Evolutionary conservation across 345 rosid genomes (phyloP), one percentile per base, ranked within the genome.

Genomic region (Lenwebbia sp.): DNA sequence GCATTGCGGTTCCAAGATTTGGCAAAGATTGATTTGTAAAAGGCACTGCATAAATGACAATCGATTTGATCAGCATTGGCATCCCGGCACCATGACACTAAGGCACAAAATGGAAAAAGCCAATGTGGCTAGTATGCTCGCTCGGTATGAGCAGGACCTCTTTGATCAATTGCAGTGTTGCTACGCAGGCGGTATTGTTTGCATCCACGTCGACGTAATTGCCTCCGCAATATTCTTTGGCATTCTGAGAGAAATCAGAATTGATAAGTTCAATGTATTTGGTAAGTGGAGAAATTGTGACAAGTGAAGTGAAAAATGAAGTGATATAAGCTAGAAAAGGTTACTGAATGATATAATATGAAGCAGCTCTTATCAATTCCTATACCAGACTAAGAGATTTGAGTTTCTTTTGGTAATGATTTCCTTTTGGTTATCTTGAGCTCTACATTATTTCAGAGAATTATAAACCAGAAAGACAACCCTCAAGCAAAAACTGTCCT

Each of bases 1-100:
- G 40, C 92, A 90, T 84, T 90, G 89, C 4, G 91, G 91, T 53
- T 90, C 92, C 85, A 90, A 86, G 56, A 90, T 88, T 50, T 90
- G 92, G 57, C 90, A 88, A 15, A 88, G 88, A 56, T 89, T 90
- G 84, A 90, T 85, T 84, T 89, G 90, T 15, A 86, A 86, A 23
- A 88, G 88, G 82, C 91, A 89, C 92, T 88, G 92, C 76, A 86
- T 58, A 60, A 23, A 44, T 11, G 60, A 28, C 78, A 40, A 17
- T 22, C 83, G 47, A 65, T 56, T 15, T 4, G 23, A 54, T 28
- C 82, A 54, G 19, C 30, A 84, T 11, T 10, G 40, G 37, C 51
- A 33, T 37, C 78, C 78, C 25, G 4, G 47, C 47, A 70, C 78
- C 9, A 70, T 8, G 78, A 17, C 13, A 2, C 2, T 9, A 17